phyloP scores from a whole-genome alignment of 129 eudicot genomes.

The Saussurea involucrata region DNA sequence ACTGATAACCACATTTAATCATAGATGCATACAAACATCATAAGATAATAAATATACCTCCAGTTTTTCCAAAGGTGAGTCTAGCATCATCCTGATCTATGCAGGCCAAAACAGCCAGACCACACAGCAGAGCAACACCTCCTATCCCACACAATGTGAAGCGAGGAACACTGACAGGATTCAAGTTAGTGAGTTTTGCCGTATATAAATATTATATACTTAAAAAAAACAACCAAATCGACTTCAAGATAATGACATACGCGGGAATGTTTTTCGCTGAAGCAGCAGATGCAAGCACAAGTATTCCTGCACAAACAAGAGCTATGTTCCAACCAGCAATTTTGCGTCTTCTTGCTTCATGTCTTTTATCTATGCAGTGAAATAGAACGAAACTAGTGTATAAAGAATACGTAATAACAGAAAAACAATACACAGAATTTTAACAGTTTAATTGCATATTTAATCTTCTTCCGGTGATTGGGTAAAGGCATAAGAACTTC shows the following conservation, averaged over 20 bases:
- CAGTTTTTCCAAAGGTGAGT: conserved; percentile 42
- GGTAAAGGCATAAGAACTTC: background rate
- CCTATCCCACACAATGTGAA: conserved; percentile 42
- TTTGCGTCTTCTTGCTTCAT: conserved; percentile 36
- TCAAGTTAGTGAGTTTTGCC: background rate
- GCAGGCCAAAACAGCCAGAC: conserved; percentile 41
- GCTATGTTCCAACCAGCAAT: conserved; percentile 47
- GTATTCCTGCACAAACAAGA: conserved; percentile 37
- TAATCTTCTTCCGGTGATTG: background rate
- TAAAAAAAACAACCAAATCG: background rate
- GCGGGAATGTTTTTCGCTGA: conserved; percentile 37
- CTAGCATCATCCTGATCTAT: conserved; percentile 47
- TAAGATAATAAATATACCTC: conserved; percentile 35
- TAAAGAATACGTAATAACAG: background rate
- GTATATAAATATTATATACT: background rate
- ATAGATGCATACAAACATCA: background rate
- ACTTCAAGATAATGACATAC: conserved; percentile 24
- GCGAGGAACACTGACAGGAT: conserved; percentile 44
- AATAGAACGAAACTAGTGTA: background rate
- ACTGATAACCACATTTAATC: background rate
- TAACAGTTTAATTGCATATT: background rate
- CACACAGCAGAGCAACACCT: conserved; percentile 33
- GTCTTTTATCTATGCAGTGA: conserved; percentile 18
- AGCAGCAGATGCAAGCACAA: conserved; percentile 50
- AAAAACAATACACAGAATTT: background rate